phyloP scores from a whole-genome alignment of 768 basidiomycete species.

The Boletus bicolor region DNA sequence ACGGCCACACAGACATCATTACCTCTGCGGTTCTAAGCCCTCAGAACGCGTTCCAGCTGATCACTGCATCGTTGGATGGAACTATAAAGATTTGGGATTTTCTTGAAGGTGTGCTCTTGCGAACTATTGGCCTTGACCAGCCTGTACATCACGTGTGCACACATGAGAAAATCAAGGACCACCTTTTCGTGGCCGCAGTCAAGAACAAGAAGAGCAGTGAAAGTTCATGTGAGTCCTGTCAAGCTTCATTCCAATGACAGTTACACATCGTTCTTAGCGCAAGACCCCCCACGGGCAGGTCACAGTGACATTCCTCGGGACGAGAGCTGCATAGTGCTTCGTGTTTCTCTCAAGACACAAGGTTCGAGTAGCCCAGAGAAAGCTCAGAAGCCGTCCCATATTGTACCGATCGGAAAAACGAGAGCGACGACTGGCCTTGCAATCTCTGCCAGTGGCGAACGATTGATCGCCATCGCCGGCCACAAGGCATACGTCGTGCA shows the following conservation, averaged over 20 bases:
- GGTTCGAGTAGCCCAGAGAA: slow-evolving; percentile 39
- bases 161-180: slow-evolving; percentile 64
- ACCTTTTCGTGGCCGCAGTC: slow-evolving; percentile 67
- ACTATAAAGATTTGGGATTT: slow-evolving; percentile 90
- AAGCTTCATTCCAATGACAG: not conserved
- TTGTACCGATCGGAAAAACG: slow-evolving; percentile 63
- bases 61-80: slow-evolving; percentile 85
- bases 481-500: slow-evolving; percentile 76
- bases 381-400: slow-evolving; percentile 45
- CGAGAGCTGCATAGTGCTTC: slow-evolving; percentile 49
- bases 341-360: slow-evolving; percentile 53
- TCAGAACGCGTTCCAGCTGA: slow-evolving; percentile 83
- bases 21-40: slow-evolving; percentile 79
- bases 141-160: slow-evolving; percentile 71
- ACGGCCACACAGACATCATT: slow-evolving; percentile 48
- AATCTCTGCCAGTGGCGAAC: slow-evolving; percentile 72
- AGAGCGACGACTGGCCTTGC: slow-evolving; percentile 60
- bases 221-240: slow-evolving; percentile 16
- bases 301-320: slow-evolving; percentile 31
- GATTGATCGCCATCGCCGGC: slow-evolving; percentile 72
- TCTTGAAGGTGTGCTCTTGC: slow-evolving; percentile 75
- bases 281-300: not conserved
- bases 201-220: slow-evolving; percentile 46
- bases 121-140: slow-evolving; percentile 66
- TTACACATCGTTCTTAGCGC: slow-evolving; percentile 12